Base-by-base conservation (phyloP, 2,329 filamentous ascomycete species). In the Pseudopyricularia cyperi region DNA sequence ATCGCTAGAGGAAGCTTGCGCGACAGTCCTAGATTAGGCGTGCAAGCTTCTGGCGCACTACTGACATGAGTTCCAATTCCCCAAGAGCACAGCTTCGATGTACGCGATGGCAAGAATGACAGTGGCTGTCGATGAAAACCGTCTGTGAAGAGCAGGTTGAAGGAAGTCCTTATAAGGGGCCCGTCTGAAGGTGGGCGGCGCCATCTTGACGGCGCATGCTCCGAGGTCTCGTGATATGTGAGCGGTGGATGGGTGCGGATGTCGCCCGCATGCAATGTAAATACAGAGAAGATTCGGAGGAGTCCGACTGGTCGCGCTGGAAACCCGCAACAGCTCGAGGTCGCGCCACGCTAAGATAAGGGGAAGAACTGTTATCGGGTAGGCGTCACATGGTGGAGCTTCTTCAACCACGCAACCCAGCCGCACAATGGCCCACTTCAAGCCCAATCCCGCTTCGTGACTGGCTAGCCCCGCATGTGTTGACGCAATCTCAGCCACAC, bases 141-240 rank as follows among this genome's bases (percentile, higher is more conserved):
- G 81, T 61, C 87, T 78, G 67, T 97, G 91, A 57, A 96, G 73
- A 51, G 86, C 83, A 49, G 91, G 90, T 55, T 91, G 94, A 59
- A 96, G 72, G 66, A 94, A 94, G 71, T 95, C 88, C 73, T 89
- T 85, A 69, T 95, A 95, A 48, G 77, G 73, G 61, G 72, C 70
- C 63, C 66, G 77, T 74, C 73, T 80, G 70, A 71, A 75, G 64
- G 68, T 71, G 62, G 68, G 66, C 62, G 65, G 65, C 61, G 75
- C 71, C 75, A 80, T 80, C 49, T 63, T 70, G 60, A 66, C 66
- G 65, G 67, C 62, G 64, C 70, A 73, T 74, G 65, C 33, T 26
- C 30, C 35, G 37, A 24, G 28, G 33, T 17, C 22, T 37, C 33
- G 46, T 33, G 44, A 22, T 33, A 33, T 14, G 26, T 30, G 48